Base-by-base conservation (phyloP, 2,329 filamentous ascomycete species). In the Pseudocercospora macadamiae region DNA sequence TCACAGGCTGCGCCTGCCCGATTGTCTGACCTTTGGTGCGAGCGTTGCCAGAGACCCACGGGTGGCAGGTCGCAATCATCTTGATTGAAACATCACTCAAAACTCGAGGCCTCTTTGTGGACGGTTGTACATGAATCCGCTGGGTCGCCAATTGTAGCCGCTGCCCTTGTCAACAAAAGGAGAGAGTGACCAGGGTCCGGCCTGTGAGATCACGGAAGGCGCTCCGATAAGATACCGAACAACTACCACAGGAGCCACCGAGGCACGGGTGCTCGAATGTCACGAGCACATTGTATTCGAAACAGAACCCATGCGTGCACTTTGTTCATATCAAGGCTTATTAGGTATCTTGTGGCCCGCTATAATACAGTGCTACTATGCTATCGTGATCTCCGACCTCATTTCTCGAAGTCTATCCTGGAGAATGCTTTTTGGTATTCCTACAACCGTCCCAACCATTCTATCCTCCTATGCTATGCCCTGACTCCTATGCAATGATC, bases 221-320 rank as follows among this genome's bases (percentile, higher is more conserved):
- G 8, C 10, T 28, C 45, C 45, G 45, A 32, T 32, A n/a, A 30
- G 45, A 25, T 19, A 49, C 45, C 45, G 23, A 32, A 32, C 25
- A 28, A 16, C 45, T 49, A 18, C 26, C 45, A 30, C 26, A 19
- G 12, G n/a, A 48, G 44, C 44, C 44, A 26, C 44, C 45, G 45
- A 49, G 26, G 26, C 45, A 49, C 25, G 14, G 26, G 12, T 32
- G 45, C 18, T 30, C 25, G 12, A 9, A 14, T 30, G 44, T 28
- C 45, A 28, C 26, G 45, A 49, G 45, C 45, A 49, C 45, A 49
- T 49, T 49, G 26, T 30, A 19, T 49, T 16, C 45, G 23, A 19
- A 14, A 12, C 16, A 16, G n/a, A 28, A 4, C n/a, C n/a, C n/a
- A n/a, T n/a, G n/a, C n/a, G n/a, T n/a, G n/a, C n/a, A n/a, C n/a